Evolutionary conservation across 2,329 filamentous ascomycete genomes (phyloP).

Genomic region (Ascochyta rabiei): DNA sequence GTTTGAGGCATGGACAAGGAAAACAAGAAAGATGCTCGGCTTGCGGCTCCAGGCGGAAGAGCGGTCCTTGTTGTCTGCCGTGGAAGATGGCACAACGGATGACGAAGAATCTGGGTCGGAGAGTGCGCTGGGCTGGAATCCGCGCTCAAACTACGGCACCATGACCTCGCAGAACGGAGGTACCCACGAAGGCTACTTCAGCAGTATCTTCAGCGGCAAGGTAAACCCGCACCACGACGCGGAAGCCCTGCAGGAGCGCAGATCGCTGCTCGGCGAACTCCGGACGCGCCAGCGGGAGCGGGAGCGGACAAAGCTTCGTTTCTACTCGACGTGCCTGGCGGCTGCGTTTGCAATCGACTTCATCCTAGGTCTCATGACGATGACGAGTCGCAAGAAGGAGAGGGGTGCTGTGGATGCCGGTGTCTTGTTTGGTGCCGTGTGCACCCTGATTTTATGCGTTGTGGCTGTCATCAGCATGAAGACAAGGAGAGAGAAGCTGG

Average conservation of each 20-base stretch:
- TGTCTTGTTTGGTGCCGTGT: conserved; percentile 71
- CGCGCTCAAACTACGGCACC: conserved; percentile 59
- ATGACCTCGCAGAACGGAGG: conserved; percentile 17
- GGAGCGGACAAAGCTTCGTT: conserved; percentile 44
- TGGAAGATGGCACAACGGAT: conserved; percentile 55
- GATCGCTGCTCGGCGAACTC: conserved; percentile 50
- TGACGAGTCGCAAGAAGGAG: conserved; percentile 70
- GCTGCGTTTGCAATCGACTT: conserved; percentile 68
- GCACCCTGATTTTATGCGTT: conserved; percentile 59
- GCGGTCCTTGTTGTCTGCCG: conserved; percentile 34
- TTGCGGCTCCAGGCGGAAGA: conserved; percentile 28
- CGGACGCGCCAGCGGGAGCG: conserved; percentile 40
- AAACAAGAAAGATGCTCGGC: conserved; percentile 34
- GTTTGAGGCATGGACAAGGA: conserved; percentile 53
- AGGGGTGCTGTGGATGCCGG: conserved; percentile 75
- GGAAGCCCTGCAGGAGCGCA: conserved; percentile 55
- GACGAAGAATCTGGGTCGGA: conserved; percentile 59
- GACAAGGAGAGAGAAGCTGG: conserved; percentile 36
- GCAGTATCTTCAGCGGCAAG: conserved; percentile 36
- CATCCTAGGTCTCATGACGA: conserved; percentile 69
- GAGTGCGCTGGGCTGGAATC: conserved; percentile 19
- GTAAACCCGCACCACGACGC: conserved; percentile 47
- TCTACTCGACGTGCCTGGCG: conserved; percentile 59
- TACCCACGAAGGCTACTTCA: conserved; percentile 38
- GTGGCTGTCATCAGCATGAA: conserved; percentile 42